Percentiles rank a stretch among this genome's conserved stretches.
phyloP scores from a whole-genome alignment of 1,139 yeast genomes.

The Geotrichum citri-aurantii region DNA sequence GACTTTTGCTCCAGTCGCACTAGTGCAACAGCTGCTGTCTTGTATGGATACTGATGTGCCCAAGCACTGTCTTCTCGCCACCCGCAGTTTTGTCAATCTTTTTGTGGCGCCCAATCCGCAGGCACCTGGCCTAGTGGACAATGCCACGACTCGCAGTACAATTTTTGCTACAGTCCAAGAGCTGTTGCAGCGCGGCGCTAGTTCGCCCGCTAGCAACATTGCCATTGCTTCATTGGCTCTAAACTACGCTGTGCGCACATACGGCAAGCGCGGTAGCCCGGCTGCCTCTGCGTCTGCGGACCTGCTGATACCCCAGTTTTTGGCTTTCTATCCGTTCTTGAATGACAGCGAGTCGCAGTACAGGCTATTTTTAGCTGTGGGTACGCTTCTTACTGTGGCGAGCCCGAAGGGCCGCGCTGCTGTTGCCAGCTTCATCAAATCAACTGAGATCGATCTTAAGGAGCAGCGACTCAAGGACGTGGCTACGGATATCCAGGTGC shows the following conservation, averaged over 20 bases:
- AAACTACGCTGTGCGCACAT: conserved; percentile 43
- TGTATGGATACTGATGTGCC: conserved; percentile 36
- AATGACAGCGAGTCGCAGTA: conserved; percentile 51
- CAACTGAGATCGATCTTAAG: conserved; percentile 1
- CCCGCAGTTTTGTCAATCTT: conserved; percentile 48
- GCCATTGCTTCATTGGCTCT: conserved; percentile 51
- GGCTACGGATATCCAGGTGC: conserved; percentile 12
- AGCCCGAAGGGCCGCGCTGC: conserved; percentile 7
- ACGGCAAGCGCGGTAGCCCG: conserved; percentile 23
- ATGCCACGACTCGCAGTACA: conserved; percentile 29
- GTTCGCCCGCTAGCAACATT: conserved; percentile 30
- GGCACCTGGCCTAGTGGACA: conserved; percentile 33
- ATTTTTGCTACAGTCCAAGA: conserved; percentile 31
- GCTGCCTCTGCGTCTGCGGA: conserved; percentile 20
- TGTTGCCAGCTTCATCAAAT: conserved; percentile 4
- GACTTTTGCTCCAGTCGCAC: conserved; percentile 29
- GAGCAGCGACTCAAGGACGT: conserved; percentile 16
- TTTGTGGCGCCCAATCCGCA: conserved; percentile 45
- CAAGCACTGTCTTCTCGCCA: conserved; percentile 47
- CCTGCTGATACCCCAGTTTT: conserved; percentile 24
- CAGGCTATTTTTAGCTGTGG: conserved; percentile 50
- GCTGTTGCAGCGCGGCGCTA: conserved; percentile 9
- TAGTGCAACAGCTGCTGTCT: conserved; percentile 29
- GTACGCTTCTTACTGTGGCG: conserved; percentile 36
- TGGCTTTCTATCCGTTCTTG: conserved; percentile 20